These are phyloP conservation scores for Angophora floribunda DNA, from an alignment of 345 rosid genomes.

Conservation along the genomic window DNA sequence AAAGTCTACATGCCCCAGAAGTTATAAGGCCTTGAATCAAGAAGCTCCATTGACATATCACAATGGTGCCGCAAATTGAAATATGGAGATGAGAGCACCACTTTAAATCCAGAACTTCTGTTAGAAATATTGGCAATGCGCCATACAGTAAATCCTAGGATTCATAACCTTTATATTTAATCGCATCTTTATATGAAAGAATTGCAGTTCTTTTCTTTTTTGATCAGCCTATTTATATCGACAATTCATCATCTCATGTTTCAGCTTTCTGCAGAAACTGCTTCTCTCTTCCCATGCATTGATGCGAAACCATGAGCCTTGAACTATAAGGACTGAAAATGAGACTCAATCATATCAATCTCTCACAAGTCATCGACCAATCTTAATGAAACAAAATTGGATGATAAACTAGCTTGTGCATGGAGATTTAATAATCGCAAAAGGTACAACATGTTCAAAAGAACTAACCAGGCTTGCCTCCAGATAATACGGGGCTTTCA, in stretches of 20 bases:
- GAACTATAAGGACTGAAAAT: background rate
- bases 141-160: background rate
- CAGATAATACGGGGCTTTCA: conserved; percentile 72
- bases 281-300: background rate
- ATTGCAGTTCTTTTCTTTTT: background rate
- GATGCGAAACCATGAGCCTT: background rate
- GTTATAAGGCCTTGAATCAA: background rate
- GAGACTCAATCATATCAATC: background rate
- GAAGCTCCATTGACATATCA: background rate
- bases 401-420: background rate
- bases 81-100: background rate
- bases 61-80: background rate
- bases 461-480: conserved; percentile 76
- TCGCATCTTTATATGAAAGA: background rate
- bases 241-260: background rate
- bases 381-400: background rate
- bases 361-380: background rate
- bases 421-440: background rate
- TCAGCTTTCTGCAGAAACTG: background rate
- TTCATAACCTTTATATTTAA: background rate
- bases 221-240: background rate
- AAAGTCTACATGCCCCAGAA: background rate
- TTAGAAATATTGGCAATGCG: background rate
- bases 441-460: background rate
- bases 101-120: background rate